Evolutionary conservation across 257 asterid species (phyloP), one percentile per base, ranked within the genome.

Genomic region (Solanum clarkiae): DNA sequence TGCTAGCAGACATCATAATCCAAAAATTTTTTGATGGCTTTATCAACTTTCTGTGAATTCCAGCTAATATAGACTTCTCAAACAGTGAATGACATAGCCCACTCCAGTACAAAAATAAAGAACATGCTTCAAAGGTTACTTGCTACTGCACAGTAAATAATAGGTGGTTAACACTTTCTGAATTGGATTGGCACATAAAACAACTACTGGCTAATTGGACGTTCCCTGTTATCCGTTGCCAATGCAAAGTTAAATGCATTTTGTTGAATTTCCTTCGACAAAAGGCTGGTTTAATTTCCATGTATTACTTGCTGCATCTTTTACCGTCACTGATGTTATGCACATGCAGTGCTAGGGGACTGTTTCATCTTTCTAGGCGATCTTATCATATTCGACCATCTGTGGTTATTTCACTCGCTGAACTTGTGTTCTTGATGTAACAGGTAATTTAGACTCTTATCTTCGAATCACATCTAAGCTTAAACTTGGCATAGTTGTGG

Each of bases 371-470:
- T 79, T 79, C 49, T 79, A 26, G 65, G 65, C 12, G 10, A 29
- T 17, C 49, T 79, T 79, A 53, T 26, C 24, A 8, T 53, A 53
- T 16, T 49, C 49, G 9, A 17, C 53, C 12, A 40, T 69, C 65
- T 24, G 2, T 79, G 65, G 24, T 29, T 79, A 51, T 54, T 26
- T 79, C 65, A 79, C 47, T 79, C 45, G 10, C 65, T 53, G 62
- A 7, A 75, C 68, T 79, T 85, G 84, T 84, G 81, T 79, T 79
- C 65, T 72, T 72, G 83, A 79, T 91, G 88, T 82, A 47, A 72
- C 92, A 96, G 99, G 95, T 88, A 91, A 96, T 88, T 88, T 95
- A 90, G 97, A 94, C 84, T 85, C 88, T 62, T 95, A 91, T 87
- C 92, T 92, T 24, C 95, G 90, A 56, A 86, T 95, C 84, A 91